These are phyloP conservation scores for Heterobasidion occidentale DNA, from an alignment of 1,284 basidiomycete species.

Conservation along the genomic window DNA sequence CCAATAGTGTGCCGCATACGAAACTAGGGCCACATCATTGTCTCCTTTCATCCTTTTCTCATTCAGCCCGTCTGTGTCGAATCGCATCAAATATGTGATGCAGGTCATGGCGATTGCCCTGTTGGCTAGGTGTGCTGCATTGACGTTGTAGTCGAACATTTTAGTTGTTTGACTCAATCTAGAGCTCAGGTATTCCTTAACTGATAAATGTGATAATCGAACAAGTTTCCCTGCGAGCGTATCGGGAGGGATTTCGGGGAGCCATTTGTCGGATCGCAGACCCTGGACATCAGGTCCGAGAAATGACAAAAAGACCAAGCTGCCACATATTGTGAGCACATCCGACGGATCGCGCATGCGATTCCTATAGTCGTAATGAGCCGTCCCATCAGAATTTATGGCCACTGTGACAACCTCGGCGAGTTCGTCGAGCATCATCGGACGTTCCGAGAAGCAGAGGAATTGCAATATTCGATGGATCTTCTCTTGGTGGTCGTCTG, in stretches of 20 bases:
- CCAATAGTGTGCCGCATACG: not conserved
- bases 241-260: too few species aligned
- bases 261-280: too few species aligned
- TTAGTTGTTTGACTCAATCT: not conserved
- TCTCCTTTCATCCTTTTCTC: not conserved
- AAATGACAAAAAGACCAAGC: not conserved
- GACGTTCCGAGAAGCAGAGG: not conserved
- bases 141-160: not conserved
- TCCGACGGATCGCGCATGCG: not conserved
- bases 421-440: not conserved
- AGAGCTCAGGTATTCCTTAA: not conserved
- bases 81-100: not conserved
- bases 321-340: not conserved
- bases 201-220: not conserved
- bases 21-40: not conserved
- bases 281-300: not conserved
- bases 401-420: not conserved
- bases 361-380: not conserved
- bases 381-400: not conserved
- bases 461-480: conserved; percentile 5
- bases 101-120: not conserved
- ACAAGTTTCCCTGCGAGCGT: not conserved
- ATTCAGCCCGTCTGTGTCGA: not conserved
- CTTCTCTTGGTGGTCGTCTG: not conserved
- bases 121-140: not conserved